A percentile compares a stretch with the other conserved stretches of the same genome.
These are phyloP conservation scores for Saccharomyces uvarum DNA, from an alignment of 1,139 yeast genomes.

Conservation along the genomic window DNA sequence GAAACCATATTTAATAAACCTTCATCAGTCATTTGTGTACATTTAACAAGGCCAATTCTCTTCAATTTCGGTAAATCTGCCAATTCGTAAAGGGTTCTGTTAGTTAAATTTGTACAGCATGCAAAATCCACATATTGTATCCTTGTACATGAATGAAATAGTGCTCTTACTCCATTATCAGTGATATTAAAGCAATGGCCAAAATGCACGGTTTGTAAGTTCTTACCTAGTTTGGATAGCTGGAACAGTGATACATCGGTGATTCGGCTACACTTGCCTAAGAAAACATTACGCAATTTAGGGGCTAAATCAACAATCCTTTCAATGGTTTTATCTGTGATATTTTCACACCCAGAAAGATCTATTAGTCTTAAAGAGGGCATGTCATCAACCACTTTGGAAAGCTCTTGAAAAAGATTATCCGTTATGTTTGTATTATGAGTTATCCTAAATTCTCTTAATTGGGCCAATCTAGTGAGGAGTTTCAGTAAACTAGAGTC, in stretches of 20 bases:
- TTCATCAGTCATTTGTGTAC: constrained; percentile 78
- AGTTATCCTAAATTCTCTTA: constrained; percentile 79
- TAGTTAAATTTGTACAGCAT: constrained; percentile 85
- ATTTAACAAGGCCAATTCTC: constrained; percentile 89
- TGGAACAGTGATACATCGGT: constrained; percentile 77
- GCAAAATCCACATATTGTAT: constrained; percentile 92
- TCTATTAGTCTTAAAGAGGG: constrained; percentile 70
- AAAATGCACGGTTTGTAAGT: constrained; percentile 80
- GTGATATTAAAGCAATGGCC: constrained; percentile 92
- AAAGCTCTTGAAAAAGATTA: constrained; percentile 29
- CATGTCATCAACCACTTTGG: constrained; percentile 27
- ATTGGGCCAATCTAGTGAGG: constrained; percentile 56
- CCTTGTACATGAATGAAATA: constrained; percentile 74
- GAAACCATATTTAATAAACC: constrained; percentile 76
- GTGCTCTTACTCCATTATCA: constrained; percentile 71
- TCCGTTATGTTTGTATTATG: constrained; percentile 67
- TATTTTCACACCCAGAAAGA: constrained; percentile 73
- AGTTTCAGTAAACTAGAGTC: constrained; percentile 54
- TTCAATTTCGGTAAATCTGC: constrained; percentile 73
- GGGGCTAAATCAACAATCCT: constrained; percentile 73
- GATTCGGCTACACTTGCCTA: constrained; percentile 82
- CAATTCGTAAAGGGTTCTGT: constrained; percentile 70
- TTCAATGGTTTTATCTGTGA: constrained; percentile 74
- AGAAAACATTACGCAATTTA: constrained; percentile 72
- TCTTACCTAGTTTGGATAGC: constrained; percentile 66